Base-by-base conservation (phyloP, 2,329 filamentous ascomycete genomes). In the Fusarium sp. region DNA sequence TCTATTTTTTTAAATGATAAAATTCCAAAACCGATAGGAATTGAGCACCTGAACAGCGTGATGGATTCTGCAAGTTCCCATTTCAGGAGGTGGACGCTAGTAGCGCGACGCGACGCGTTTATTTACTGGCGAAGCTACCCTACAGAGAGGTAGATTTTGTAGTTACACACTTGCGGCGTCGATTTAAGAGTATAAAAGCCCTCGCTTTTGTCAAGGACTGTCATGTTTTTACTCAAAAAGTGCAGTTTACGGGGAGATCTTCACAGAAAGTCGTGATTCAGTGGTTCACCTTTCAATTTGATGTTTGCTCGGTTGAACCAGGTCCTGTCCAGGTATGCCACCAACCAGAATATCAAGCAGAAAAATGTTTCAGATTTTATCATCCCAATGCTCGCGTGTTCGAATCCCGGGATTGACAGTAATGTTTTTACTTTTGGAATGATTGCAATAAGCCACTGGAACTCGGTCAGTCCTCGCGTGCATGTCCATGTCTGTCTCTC, bases 321-420 rank as follows among this genome's bases (percentile, higher is more conserved):
- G 2, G 5, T 17, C 4, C 1, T 33, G 7, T 6, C 5, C 5
- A 12, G 11, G 4, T 8, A 0, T 1, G 2, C 1, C 11, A 12
- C 11, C 11, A 20, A 4, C 1, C n/a, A 45, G 13, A 7, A 9
- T 12, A 5, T 6, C 22, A 31, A 31, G 15, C 22, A 33, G 15
- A 20, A 3, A 4, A 26, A 26, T 7, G 8, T n/a, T 0, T 2
- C 9, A 2, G 12, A 7, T 18, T 10, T 8, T 2, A 8, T n/a
- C 2, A 1, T 7, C 5, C 26, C 5, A 17, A 24, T 6, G 15
- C 11, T 56, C 36, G 11, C 26, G 8, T 31, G 36, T 42, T 56
- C 52, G 52, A 56, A 31, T 10, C 36, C 36, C 22, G 11, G 3
- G 2, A 7, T 3, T 1, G 15, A 31, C 15, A 13, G 26, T 4